Conservation (phyloP, 2,329 filamentous ascomycete genomes). For the Cryphonectria radicalis region DNA sequence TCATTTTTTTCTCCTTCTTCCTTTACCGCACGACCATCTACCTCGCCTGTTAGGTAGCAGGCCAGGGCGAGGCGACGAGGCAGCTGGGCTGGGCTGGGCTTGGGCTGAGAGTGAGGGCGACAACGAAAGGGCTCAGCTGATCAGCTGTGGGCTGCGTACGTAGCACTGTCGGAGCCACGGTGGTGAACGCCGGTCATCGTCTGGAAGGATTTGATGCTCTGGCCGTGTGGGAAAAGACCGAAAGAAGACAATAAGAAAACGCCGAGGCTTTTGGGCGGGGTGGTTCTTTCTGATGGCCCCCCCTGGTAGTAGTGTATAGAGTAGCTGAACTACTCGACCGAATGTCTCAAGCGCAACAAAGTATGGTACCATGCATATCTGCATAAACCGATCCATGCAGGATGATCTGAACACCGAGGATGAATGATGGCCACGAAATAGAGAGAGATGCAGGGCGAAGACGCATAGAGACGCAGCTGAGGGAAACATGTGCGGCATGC, state of each 20-base stretch:
- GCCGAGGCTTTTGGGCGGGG: conserved; percentile 9
- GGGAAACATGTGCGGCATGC: no score
- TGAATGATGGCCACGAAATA: not conserved
- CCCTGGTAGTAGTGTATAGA: no score
- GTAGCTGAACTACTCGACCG: not conserved
- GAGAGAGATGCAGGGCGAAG: not conserved
- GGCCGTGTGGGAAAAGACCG: not conserved
- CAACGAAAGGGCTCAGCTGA: conserved; percentile 8
- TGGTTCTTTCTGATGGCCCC: not conserved
- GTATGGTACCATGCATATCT: conserved; percentile 1
- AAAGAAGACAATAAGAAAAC: conserved; percentile 1
- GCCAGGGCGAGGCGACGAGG: conserved; percentile 2
- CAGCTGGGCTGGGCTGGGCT: conserved; percentile 7
- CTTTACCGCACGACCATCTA: conserved; percentile 9
- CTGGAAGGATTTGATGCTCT: not conserved
- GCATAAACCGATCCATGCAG: not conserved
- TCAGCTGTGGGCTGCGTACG: conserved; percentile 13
- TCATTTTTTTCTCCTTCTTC: conserved; percentile 1
- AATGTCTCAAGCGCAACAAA: not conserved
- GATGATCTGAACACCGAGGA: not conserved
- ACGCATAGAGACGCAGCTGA: not conserved
- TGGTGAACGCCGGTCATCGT: conserved; percentile 12
- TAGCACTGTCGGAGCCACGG: conserved; percentile 19
- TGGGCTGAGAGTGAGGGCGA: conserved; percentile 9
- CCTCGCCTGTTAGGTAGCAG: conserved; percentile 10